Evolutionary conservation across 2,329 filamentous ascomycete genomes (phyloP).

Genomic region (Colletotrichum orchidophilum): DNA sequence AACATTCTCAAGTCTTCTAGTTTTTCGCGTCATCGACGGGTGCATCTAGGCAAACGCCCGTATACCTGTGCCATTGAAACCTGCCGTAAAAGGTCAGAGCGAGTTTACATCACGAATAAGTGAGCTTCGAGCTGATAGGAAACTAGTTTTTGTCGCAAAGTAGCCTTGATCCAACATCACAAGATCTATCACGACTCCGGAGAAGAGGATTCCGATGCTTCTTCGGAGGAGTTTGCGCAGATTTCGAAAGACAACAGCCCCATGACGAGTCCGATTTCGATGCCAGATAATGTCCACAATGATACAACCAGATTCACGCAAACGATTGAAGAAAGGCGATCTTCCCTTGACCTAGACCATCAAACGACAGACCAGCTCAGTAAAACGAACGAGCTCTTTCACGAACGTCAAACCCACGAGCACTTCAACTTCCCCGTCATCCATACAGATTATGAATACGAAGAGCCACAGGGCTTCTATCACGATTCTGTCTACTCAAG

Average conservation of each 20-base stretch:
- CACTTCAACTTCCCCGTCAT: neutral
- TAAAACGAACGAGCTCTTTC: neutral
- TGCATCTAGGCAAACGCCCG: neutral
- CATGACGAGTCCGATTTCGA: neutral
- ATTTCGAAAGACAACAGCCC: neutral
- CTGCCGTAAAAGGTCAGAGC: neutral
- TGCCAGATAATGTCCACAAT: neutral
- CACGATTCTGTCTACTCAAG: neutral
- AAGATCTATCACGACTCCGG: neutral
- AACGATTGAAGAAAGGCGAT: neutral
- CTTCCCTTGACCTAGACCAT: neutral
- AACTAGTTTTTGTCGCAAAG: neutral
- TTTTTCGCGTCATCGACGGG: neutral
- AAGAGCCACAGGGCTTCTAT: neutral
- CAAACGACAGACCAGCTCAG: neutral
- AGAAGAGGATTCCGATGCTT: neutral
- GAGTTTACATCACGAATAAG: neutral
- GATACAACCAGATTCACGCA: neutral
- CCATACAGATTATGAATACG: neutral
- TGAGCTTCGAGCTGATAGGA: neutral
- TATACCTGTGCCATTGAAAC: neutral
- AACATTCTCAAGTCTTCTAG: neutral
- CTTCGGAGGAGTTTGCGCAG: neutral
- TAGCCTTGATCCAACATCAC: neutral
- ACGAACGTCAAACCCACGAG: neutral